Evolutionary conservation across 768 basidiomycete species (phyloP), one percentile per base, ranked within the genome.

Genomic region (Serendipita sp.): DNA sequence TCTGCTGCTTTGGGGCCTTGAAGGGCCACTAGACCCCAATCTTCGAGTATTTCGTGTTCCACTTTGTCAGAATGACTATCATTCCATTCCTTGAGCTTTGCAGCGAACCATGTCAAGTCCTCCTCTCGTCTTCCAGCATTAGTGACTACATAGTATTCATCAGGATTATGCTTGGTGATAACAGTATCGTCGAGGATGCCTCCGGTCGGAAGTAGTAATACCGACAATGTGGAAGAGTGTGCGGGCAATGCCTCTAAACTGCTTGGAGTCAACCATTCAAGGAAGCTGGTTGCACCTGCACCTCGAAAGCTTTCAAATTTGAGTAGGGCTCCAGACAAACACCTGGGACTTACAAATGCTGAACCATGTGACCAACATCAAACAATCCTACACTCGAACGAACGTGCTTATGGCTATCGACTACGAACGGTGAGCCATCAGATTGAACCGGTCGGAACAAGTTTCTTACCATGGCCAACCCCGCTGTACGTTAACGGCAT

Each of bases 291-390:
- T 0, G 83, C 84, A 7, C 86, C 84, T 32, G 83, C 77, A 2
- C 94, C 95, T 30, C 83, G 84, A 78, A 95, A 92, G 69, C 89
- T 92, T 70, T 5, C 24, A 41, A 13, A 41, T 2, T 7, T 41
- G 7, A 41, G 41, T 41, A 41, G 13, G 41, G 41, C 65, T 41
- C 13, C 35, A 3, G 24, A 41, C 16, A 58, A n/a, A n/a, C n/a
- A 3, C 2, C 1, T 24, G 51, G n/a, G 64, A 65, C 81, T 56
- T 70, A 92, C 91, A 84, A 87, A 38, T 85, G 83, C 73, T 98
- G 95, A 15, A 98, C 89, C 95, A 99, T 99, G 74, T 99, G 96
- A 24, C 91, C 91, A 32, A 99, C 96, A 71, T 99, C 96, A 73
- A 99, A 99, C 37, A 99, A 78, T 0, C 93, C 93, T 0, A 83